Base-by-base conservation (phyloP, 192 early-diverging fungal species). In the Rhizophagus sp. region DNA sequence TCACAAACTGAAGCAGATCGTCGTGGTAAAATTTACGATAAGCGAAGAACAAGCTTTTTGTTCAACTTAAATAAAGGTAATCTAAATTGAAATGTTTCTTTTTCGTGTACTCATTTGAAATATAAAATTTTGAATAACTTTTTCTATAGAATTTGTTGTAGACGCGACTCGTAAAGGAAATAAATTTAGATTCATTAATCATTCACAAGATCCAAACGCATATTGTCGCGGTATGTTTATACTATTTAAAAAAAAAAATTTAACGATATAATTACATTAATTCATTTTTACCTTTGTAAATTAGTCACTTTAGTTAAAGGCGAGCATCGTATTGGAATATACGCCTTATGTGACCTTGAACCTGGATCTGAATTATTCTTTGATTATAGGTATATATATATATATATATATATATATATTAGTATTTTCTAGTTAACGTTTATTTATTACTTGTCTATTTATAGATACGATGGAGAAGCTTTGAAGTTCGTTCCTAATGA, bases 31-130 rank as follows among this genome's bases (percentile, higher is more conserved):
- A 71, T 79, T 22, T 79, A 79, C 36, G 78, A 79, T 39, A 79
- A 79, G 30, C 49, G 67, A 34, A 50, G 78, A 1, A 70, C 34
- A 9, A 79, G 78, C 25, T 79, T 79, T 62, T 79, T 79, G 27
- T 79, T 79, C 33, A 79, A 79, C 62, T 62, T 79, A 49, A 70
- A 79, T 62, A 79, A 70, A 41, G 78, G 78, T 79, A n/a, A 62
- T 10, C 8, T 66, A 33, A 39, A n/a, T 76, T 44, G 9, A 65
- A 34, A 4, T 12, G n/a, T 62, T 64, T 36, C 2, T 76, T 76
- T 24, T 25, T 27, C 57, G 9, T 57, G 19, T 25, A 4, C 19
- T 33, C 47, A 47, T 12, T 71, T 71, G 12, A 2, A 50, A 73
- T 73, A 50, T 39, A 52, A 13, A 4, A 57, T 76, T 5, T 64